Evolutionary conservation across 1,139 yeast genomes (phyloP).

Genomic region (Schizosaccharomyces versatilis): DNA sequence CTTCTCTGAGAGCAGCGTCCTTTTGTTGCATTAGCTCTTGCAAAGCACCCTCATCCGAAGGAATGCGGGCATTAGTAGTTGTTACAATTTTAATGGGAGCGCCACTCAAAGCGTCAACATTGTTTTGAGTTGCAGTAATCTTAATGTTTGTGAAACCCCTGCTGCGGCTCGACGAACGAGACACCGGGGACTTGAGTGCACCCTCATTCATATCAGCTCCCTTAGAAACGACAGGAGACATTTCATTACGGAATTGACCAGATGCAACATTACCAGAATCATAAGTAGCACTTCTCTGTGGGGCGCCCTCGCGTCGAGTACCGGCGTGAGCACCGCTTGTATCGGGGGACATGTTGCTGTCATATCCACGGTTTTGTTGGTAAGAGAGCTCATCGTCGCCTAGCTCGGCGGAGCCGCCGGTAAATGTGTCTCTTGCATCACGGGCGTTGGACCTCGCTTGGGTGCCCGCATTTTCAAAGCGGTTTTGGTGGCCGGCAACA

Average conservation of each 20-base stretch:
- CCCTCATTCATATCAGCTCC: too few species aligned
- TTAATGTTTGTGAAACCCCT: neutral
- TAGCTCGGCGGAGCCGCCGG: neutral
- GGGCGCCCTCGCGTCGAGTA: neutral
- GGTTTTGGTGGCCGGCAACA: too few species aligned
- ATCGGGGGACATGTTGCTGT: too few species aligned
- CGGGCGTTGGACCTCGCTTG: neutral
- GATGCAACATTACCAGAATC: neutral
- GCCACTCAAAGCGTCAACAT: neutral
- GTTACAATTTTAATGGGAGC: neutral
- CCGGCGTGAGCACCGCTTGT: neutral
- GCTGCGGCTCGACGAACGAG: neutral
- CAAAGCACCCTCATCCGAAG: neutral
- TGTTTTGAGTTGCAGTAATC: slow-evolving; percentile 2
- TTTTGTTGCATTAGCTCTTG: neutral
- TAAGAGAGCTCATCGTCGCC: neutral
- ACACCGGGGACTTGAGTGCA: neutral
- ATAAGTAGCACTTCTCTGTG: neutral
- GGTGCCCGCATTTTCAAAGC: too few species aligned
- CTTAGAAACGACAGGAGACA: too few species aligned
- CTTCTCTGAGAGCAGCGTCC: neutral
- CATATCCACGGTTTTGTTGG: too few species aligned
- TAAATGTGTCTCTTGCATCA: neutral
- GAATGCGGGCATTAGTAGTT: slow-evolving; percentile 1
- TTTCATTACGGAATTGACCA: neutral